A percentile compares a stretch with the other conserved stretches of the same genome.
phyloP scores from a whole-genome alignment of 805 yeast species.

The Pichia exigua region DNA sequence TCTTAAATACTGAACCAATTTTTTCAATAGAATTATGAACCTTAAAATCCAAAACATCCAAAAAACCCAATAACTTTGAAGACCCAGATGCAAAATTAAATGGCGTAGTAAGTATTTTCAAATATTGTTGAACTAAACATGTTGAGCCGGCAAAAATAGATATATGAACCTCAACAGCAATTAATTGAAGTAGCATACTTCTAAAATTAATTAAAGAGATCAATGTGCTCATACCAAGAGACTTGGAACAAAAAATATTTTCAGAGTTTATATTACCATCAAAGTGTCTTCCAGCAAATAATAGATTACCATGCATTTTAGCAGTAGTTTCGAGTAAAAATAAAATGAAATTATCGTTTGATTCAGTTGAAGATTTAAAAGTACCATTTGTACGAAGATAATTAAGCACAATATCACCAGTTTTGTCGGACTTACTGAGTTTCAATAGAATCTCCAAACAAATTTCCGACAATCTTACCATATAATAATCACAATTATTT shows the following conservation, averaged over 20 bases:
- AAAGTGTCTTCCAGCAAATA: conserved; percentile 48
- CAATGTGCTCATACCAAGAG: conserved; percentile 43
- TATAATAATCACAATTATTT: conserved; percentile 39
- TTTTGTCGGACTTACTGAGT: conserved; percentile 48
- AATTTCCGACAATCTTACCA: conserved; percentile 50
- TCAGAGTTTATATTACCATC: conserved; percentile 31
- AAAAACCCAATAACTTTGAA: conserved; percentile 57
- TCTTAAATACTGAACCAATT: conserved; percentile 28
- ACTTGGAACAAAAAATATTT: conserved; percentile 30
- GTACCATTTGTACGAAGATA: conserved; percentile 39
- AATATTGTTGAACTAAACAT: conserved; percentile 44
- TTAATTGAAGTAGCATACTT: conserved; percentile 50
- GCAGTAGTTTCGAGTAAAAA: conserved; percentile 46
- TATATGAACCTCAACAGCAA: conserved; percentile 68
- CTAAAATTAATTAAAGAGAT: conserved; percentile 56
- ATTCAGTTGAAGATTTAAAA: background rate
- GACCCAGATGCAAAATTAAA: conserved; percentile 48
- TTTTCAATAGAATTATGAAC: conserved; percentile 37
- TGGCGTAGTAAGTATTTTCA: conserved; percentile 44
- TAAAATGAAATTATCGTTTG: conserved; percentile 38
- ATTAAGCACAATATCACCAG: conserved; percentile 43
- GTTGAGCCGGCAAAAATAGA: conserved; percentile 39
- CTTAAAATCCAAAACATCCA: conserved; percentile 62
- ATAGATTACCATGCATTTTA: conserved; percentile 43
- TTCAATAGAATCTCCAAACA: conserved; percentile 56